These are phyloP conservation scores for Biscutella laevigata DNA, from an alignment of 441 rosid species.

Conservation along the genomic window DNA sequence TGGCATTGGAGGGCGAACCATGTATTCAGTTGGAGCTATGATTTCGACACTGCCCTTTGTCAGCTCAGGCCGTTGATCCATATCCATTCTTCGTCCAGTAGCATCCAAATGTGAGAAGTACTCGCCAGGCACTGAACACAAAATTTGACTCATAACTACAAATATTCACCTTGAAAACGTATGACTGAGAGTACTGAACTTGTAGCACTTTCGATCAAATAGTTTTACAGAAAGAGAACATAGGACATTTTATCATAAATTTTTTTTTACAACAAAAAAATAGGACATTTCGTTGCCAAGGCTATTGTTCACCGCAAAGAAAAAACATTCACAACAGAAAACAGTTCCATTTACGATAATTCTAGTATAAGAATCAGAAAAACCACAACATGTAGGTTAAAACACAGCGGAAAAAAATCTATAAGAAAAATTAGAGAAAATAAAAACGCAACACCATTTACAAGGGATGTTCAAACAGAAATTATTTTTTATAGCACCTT, in stretches of 20 bases:
- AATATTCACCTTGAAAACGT: conserved; percentile 1
- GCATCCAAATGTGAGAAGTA: conserved; percentile 93
- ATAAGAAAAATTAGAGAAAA: not conserved
- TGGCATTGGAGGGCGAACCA: conserved; percentile 99
- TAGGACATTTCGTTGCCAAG: no score
- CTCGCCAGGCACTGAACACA: conserved; percentile 78
- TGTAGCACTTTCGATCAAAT: not conserved
- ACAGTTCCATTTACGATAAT: not conserved
- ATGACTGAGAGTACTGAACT: not conserved
- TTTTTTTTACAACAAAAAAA: no score
- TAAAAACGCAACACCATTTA: not conserved
- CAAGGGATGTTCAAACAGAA: not conserved
- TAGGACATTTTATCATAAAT: no score
- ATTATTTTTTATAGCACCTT: not conserved
- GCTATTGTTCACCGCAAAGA: no score
- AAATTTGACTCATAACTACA: conserved; percentile 8
- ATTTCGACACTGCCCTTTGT: conserved; percentile 87
- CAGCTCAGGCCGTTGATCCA: conserved; percentile 96
- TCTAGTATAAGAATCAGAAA: conserved; percentile 9
- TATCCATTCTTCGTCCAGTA: conserved; percentile 79
- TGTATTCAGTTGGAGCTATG: conserved; percentile 96
- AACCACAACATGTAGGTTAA: not conserved
- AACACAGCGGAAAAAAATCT: not conserved
- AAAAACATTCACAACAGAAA: conserved; percentile 1
- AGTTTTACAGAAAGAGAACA: not conserved